A percentile compares a stretch with the other conserved stretches of the same genome.
phyloP scores from a whole-genome alignment of 139 green algal species.

The Axilococcus clingmanii region DNA sequence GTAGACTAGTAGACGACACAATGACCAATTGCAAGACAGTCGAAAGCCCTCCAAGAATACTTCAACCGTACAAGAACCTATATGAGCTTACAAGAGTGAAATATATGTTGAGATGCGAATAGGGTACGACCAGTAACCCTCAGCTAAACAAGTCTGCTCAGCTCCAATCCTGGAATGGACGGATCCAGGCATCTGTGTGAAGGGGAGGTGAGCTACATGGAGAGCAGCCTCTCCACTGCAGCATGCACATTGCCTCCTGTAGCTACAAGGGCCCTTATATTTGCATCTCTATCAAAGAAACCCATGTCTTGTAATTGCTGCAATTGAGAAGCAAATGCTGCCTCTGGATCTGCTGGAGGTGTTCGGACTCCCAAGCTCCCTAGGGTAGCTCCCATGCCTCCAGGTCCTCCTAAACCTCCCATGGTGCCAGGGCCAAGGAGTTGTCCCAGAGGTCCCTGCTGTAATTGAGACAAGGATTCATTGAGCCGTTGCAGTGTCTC shows the following conservation, averaged over 20 bases:
- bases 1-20: no score
- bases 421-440: neutral
- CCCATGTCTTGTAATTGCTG: slow-evolving; percentile 91
- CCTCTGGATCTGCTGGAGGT: slow-evolving; percentile 56
- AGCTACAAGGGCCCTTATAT: slow-evolving; percentile 51
- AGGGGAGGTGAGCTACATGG: no score
- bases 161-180: no score
- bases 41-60: no score
- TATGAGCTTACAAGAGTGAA: no score
- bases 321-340: slow-evolving; percentile 73
- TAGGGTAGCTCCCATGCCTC: slow-evolving; percentile 20
- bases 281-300: slow-evolving; percentile 66
- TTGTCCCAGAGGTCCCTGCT: neutral
- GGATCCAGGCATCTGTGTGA: no score
- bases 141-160: no score
- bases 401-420: slow-evolving; percentile 14
- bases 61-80: no score
- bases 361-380: slow-evolving; percentile 1
- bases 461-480: neutral
- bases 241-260: slow-evolving; percentile 82
- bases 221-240: slow-evolving; percentile 77
- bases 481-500: neutral
- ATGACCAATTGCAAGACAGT: no score
- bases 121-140: no score
- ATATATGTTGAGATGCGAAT: no score